Evolutionary conservation across 1,284 basidiomycete genomes (phyloP), one percentile per base, ranked within the genome.

Genomic region (Ganoderma lucidum): DNA sequence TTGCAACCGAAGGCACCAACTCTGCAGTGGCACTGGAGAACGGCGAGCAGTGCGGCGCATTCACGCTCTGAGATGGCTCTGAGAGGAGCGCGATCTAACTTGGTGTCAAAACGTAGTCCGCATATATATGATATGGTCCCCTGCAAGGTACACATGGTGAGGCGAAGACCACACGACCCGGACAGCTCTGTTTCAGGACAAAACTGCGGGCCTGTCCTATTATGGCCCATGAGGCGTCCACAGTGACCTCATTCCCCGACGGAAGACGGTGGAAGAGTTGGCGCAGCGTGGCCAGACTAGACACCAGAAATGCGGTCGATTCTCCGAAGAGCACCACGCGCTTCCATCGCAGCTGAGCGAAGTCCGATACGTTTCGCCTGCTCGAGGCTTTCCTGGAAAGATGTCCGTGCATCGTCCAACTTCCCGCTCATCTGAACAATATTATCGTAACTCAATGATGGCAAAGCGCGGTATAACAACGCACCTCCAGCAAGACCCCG

Each of bases 371-470:
- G 71, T 67, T 82, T 83, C 14, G 86, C 85, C 65, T 90, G 87
- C 51, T 84, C 81, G 51, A 85, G 75, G 68, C 87, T 87, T 44
- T 82, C 77, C 60, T 75, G 75, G 72, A 87, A 87, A 28, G 86
- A 77, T 12, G 80, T 77, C 51, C 80, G 81, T 1, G 90, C 89
- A 12, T 79, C 78, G 0, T 78, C 73, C 0, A 78, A 69, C 71
- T 91, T 87, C 2, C 83, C 83, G 15, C 83, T 81, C 81, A 90
- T 85, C 89, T 91, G 68, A 23, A 66, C 41, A 62, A 14, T 41
- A 45, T 14, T 63, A 12, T 15, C 5, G 2, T 9, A 9, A 15
- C 3, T 23, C 10, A 17, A 48, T 45, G 55, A 39, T 28, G 48
- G 58, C 9, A 51, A 23, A 23, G 6, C 1, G 6, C 1, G 30